A percentile compares a stretch with the other conserved stretches of the same genome.
Evolutionary conservation across 352 stramenopile species (phyloP).

Genomic region (Pythium grandisporangium): DNA sequence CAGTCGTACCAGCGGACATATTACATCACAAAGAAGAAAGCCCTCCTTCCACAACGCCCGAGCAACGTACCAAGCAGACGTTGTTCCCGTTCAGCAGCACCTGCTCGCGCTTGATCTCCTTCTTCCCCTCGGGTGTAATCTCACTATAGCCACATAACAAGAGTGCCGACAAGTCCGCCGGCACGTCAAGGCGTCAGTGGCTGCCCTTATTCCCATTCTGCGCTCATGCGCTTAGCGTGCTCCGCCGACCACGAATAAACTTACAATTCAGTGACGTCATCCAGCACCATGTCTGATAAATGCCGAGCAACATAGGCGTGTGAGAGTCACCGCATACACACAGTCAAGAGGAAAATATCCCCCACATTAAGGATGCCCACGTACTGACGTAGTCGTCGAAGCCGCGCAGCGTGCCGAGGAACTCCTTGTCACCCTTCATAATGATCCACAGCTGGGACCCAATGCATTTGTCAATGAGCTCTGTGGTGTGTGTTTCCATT

Average conservation of each 20-base stretch:
- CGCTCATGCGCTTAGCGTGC: no score
- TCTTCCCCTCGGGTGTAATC: slow-evolving; percentile 82
- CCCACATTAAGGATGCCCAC: slow-evolving; percentile 11
- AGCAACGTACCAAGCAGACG: slow-evolving; percentile 86
- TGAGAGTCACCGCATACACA: slow-evolving; percentile 1
- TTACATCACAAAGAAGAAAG: no score
- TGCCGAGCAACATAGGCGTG: not conserved
- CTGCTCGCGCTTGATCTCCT: slow-evolving; percentile 85
- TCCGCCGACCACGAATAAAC: no score
- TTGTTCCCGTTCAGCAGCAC: slow-evolving; percentile 99
- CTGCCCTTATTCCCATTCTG: no score
- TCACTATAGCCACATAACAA: slow-evolving; percentile 28
- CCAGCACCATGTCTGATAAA: slow-evolving; percentile 83
- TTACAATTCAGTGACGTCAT: slow-evolving; percentile 94
- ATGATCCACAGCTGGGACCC: slow-evolving; percentile 98
- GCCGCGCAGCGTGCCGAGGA: slow-evolving; percentile 90
- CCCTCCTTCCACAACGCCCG: no score
- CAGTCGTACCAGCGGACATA: no score
- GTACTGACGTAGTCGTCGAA: slow-evolving; percentile 97
- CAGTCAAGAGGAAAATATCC: not conserved
- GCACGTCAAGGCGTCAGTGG: no score
- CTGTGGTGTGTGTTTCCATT: no score
- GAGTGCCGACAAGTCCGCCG: no score
- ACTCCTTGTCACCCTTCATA: slow-evolving; percentile 97
- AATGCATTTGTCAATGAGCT: slow-evolving; percentile 99